phyloP scores from a whole-genome alignment of 169 alveolate genomes.

The Plasmodium knowlesi region DNA sequence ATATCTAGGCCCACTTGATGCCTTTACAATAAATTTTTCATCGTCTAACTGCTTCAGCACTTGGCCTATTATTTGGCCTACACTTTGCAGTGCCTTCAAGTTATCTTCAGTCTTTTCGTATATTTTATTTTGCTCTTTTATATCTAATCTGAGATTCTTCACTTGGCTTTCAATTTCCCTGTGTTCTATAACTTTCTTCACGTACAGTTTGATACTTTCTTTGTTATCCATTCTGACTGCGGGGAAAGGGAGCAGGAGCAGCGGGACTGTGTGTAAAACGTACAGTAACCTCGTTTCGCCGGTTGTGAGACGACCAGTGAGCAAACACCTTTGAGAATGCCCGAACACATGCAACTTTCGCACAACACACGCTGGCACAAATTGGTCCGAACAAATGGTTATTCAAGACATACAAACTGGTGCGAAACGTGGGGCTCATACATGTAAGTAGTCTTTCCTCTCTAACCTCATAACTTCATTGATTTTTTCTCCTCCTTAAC shows the following conservation, averaged over 20 bases:
- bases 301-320: neutral
- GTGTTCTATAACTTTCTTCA: slow-evolving; percentile 81
- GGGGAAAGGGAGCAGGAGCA: neutral
- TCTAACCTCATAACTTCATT: slow-evolving; percentile 37
- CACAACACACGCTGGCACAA: too few relatives aligned
- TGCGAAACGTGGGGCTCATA: neutral
- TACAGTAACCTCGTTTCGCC: neutral
- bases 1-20: slow-evolving; percentile 97
- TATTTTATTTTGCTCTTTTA: slow-evolving; percentile 85
- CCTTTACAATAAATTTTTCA: slow-evolving; percentile 96
- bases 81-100: slow-evolving; percentile 96
- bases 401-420: neutral
- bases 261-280: neutral
- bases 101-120: slow-evolving; percentile 97
- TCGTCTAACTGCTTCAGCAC: slow-evolving; percentile 94
- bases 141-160: slow-evolving; percentile 80
- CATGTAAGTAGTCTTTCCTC: neutral
- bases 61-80: slow-evolving; percentile 99
- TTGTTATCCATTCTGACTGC: slow-evolving; percentile 65
- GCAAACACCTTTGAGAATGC: neutral
- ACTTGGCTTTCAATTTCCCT: slow-evolving; percentile 80
- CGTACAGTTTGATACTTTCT: slow-evolving; percentile 71
- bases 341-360: neutral
- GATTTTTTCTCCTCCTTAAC: neutral
- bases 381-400: neutral